Evolutionary conservation across 768 basidiomycete species (phyloP), one percentile per base, ranked within the genome.

Genomic region (Lactifluus hygrophoroides): DNA sequence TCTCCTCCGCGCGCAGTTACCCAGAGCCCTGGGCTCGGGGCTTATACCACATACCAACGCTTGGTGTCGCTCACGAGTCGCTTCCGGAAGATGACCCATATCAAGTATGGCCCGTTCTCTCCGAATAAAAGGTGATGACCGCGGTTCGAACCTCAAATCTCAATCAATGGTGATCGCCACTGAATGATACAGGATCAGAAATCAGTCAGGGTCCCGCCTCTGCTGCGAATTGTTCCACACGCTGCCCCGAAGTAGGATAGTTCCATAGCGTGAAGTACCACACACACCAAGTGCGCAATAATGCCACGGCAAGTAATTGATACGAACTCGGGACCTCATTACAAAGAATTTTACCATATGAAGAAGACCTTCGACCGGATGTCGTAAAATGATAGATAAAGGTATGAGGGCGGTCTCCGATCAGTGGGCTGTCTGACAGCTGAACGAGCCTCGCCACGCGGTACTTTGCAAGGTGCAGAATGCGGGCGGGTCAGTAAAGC

Each of bases 381-480:
- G 38, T 35, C 42, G 27, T 44, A 14, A 27, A 38, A 38, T 14
- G 57, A 32, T 19, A 40, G 32, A 17, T 57, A 27, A 10, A 0
- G 38, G 30, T 25, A 37, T 21, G 27, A 23, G 21, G 19, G 1
- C n/a, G 11, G 27, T 48, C 38, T 11, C 28, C 38, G 6, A 16
- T 38, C 19, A 32, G 32, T n/a, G 37, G 63, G 13, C 49, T 77
- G 71, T 76, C 63, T 69, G 84, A 83, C 84, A 85, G 74, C 82
- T 75, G 84, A 86, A 86, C 84, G 84, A 86, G 74, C 84, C 79
- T 68, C 72, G 68, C 74, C 69, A 68, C 67, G 69, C 67, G 61
- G 60, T 57, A 51, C 34, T 27, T 52, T 58, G 60, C 59, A 58
- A 59, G 30, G 21, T 40, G 44, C 57, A 57, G 67, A 64, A 38